Evolutionary conservation across 352 stramenopile genomes (phyloP), one percentile per base, ranked within the genome.

Genomic region (Ophiocytium majus): DNA sequence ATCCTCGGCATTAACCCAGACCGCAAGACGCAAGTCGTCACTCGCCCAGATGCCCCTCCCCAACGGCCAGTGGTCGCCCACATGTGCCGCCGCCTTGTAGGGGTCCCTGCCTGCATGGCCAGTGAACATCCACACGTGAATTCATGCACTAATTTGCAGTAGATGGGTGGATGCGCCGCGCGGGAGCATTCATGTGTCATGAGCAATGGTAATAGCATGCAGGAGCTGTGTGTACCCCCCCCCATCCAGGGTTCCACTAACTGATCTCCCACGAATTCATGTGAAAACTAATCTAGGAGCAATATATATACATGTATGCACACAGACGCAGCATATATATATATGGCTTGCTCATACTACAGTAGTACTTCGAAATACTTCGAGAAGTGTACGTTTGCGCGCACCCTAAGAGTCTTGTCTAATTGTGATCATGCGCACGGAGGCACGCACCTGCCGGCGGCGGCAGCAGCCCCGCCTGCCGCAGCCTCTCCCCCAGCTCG

Each of bases 1-100:
- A 43, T 81, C 75, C 10, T 81, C 19, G 1, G 28, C 31, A 81
- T 81, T 81, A 9, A 81, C 49, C 75, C 75, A 81, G 37, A 81
- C 23, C 23, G 50, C 75, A 1, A 81, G 17, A 14, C 75, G 19
- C 5, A 49, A 31, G 50, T 81, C 75, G 50, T 81, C 75, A 9
- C 19, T 81, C 10, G n/a, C 10, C 75, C 75, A 81, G 10, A 81
- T 17, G 31, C 75, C 75, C 50, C 75, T 81, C 1, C 75, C 75
- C 9, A 81, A 5, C 49, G 75, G 75, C 75, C 75, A 81, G 31
- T 81, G 1, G 32, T 81, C 75, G 14, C 10, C 28, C 36, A 81
- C 31, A 81, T 81, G 75, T 49, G 75, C 37, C 17, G 75, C 75
- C 5, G 23, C 31, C 50, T 50, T 36, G 32, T 81, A 81, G 34